A percentile compares a stretch with the other conserved stretches of the same genome.
These are phyloP conservation scores for Wickerhamomyces ciferrii DNA, from an alignment of 805 yeast species.

Conservation along the genomic window DNA sequence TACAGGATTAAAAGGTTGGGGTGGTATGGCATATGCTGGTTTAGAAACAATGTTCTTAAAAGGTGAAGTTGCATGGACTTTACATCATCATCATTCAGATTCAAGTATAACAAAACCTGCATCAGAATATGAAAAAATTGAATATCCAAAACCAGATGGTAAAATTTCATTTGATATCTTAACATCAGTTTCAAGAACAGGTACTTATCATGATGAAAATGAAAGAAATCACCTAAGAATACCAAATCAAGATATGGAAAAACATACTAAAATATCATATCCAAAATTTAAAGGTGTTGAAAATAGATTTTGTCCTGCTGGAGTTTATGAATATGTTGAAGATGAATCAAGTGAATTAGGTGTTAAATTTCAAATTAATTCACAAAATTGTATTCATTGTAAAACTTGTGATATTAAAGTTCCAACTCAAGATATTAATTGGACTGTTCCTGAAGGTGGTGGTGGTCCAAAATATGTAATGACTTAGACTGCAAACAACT, in stretches of 20 bases:
- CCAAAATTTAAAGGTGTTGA: conserved; percentile 85
- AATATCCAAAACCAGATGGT: conserved; percentile 96
- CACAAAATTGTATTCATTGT: conserved; percentile 97
- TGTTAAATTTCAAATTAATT: conserved; percentile 85
- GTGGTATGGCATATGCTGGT: conserved; percentile 85
- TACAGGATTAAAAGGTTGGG: conserved; percentile 65
- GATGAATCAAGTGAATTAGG: conserved; percentile 55
- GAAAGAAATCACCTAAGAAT: conserved; percentile 83
- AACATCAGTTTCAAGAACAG: conserved; percentile 95
- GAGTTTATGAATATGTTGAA: conserved; percentile 87
- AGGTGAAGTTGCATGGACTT: conserved; percentile 88
- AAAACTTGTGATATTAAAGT: conserved; percentile 97
- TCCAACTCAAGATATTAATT: conserved; percentile 88
- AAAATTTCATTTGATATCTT: conserved; percentile 83
- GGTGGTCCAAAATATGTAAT: conserved; percentile 96
- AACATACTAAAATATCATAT: conserved; percentile 65
- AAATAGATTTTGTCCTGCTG: conserved; percentile 95
- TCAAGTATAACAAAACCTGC: conserved; percentile 71
- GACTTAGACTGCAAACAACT: conserved; percentile 35
- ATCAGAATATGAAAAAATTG: conserved; percentile 58
- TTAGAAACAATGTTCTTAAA: conserved; percentile 69
- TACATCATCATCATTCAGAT: conserved; percentile 65
- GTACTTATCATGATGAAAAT: conserved; percentile 92
- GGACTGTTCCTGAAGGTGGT: conserved; percentile 99
- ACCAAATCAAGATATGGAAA: conserved; percentile 54